A percentile compares a stretch with the other conserved stretches of the same genome.
Evolutionary conservation across 768 basidiomycete species (phyloP).

Genomic region (Nidularia pulvinata): DNA sequence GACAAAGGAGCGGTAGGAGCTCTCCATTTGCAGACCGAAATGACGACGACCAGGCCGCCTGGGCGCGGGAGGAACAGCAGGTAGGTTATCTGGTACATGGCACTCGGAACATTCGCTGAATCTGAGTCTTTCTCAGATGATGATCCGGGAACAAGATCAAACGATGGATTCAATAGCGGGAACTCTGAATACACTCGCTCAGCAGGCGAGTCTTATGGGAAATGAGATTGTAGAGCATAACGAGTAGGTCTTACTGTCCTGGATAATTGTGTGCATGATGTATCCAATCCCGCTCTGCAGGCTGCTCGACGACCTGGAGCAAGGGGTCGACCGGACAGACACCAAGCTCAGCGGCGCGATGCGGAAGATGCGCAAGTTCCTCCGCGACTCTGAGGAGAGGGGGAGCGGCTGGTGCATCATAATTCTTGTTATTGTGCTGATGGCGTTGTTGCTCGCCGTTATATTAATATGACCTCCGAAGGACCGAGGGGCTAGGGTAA

Average conservation of each 20-base stretch:
- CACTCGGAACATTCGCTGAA: background rate
- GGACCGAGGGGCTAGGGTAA: too few species aligned
- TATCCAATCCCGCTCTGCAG: constrained; percentile 32
- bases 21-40: constrained; percentile 32
- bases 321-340: constrained; percentile 70
- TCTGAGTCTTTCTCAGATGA: constrained; percentile 49
- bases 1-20: constrained; percentile 17
- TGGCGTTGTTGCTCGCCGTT: constrained; percentile 75
- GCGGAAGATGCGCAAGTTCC: constrained; percentile 73
- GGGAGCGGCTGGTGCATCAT: constrained; percentile 91
- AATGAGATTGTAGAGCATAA: constrained; percentile 91
- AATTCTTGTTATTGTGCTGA: constrained; percentile 79
- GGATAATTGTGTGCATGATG: background rate
- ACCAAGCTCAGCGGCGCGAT: constrained; percentile 65
- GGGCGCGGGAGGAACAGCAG: constrained; percentile 89
- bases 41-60: constrained; percentile 70
- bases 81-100: constrained; percentile 24
- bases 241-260: constrained; percentile 48
- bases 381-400: constrained; percentile 87
- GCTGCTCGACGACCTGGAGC: constrained; percentile 78
- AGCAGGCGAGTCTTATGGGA: constrained; percentile 95
- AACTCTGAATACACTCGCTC: constrained; percentile 79
- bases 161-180: constrained; percentile 89
- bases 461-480: constrained; percentile 41
- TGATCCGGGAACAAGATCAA: constrained; percentile 87